Base-by-base conservation (phyloP, 345 rosid genomes). In the Populus alba region DNA sequence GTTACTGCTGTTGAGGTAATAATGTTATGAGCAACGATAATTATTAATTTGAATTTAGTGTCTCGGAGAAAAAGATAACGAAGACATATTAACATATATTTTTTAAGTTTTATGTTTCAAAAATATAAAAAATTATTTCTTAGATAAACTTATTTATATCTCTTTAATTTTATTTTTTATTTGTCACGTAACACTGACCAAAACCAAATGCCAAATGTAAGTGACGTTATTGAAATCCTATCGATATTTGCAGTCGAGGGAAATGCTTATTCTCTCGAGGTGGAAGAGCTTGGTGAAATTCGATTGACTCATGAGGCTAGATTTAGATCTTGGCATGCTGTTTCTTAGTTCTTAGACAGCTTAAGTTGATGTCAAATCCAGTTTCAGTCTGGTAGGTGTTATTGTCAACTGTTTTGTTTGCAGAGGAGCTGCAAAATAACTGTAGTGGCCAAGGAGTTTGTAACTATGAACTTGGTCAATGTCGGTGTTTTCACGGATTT, bases 401-500 rank as follows among this genome's bases (percentile, higher is more conserved):
- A 16, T 37, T 22, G 27, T 70, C 22, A 71, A 20, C 68, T 70
- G 39, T 66, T 76, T 61, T 53, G 12, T 78, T 82, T 83, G 84
- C 89, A 96, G 98, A 87, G 73, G 70, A 82, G 77, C 81, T 96
- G 99, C 90, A 38, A 85, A 80, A 81, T 79, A 87, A 88, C 61
- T 94, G 99, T 73, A 89, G 89, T 75, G 94, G 94, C 66, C 94
- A 88, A 81, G 98, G 99, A 78, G 92, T 94, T 76, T 96, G 98
- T 83, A 96, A 94, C 83, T 84, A 62, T 83, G 94, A 91, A 82
- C 81, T 91, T 75, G 99, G 97, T 39, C 78, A 86, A 20, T 96
- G 99, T 53, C 81, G 91, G 20, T 94, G 98, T 91, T 96, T 94
- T 84, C 97, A 92, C 80, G 99, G 99, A 73, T 94, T 74, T 79